phyloP scores from a whole-genome alignment of 805 yeast species.

The Saturnispora besseyi region DNA sequence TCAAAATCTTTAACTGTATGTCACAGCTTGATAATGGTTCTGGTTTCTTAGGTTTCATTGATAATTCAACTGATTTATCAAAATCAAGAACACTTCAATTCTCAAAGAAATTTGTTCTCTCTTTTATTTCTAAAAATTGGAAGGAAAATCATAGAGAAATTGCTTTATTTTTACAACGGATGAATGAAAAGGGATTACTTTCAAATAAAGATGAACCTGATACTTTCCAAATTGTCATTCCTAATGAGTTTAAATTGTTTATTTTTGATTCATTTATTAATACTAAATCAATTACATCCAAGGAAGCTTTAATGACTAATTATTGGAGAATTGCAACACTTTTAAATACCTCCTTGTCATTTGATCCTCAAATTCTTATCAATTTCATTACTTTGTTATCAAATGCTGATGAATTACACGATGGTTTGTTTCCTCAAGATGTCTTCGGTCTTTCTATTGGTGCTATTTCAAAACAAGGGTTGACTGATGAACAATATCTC shows the following conservation, averaged over 20 bases:
- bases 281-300: constrained; percentile 7
- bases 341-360: constrained; percentile 27
- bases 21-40: constrained; percentile 27
- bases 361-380: constrained; percentile 19
- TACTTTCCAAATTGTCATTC: constrained; percentile 21
- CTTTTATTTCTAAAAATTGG: constrained; percentile 39
- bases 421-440: constrained; percentile 31
- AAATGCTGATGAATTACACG: not conserved
- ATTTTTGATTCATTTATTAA: constrained; percentile 22
- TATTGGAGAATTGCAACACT: constrained; percentile 46
- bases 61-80: constrained; percentile 34
- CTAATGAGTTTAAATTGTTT: constrained; percentile 26
- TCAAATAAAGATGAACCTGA: constrained; percentile 3
- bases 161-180: constrained; percentile 34
- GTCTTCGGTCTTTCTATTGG: constrained; percentile 33
- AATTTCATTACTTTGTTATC: constrained; percentile 15
- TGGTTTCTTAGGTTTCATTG: constrained; percentile 39
- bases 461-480: constrained; percentile 24
- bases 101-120: constrained; percentile 39
- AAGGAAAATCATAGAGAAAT: constrained; percentile 27
- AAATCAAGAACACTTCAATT: constrained; percentile 38
- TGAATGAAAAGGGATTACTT: constrained; percentile 23
- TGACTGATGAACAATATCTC: constrained; percentile 12
- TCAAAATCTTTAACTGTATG: constrained; percentile 34
- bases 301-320: constrained; percentile 26